These are phyloP conservation scores for Stygiomarasmius scandens DNA, from an alignment of 1,284 basidiomycete species.

Conservation along the genomic window DNA sequence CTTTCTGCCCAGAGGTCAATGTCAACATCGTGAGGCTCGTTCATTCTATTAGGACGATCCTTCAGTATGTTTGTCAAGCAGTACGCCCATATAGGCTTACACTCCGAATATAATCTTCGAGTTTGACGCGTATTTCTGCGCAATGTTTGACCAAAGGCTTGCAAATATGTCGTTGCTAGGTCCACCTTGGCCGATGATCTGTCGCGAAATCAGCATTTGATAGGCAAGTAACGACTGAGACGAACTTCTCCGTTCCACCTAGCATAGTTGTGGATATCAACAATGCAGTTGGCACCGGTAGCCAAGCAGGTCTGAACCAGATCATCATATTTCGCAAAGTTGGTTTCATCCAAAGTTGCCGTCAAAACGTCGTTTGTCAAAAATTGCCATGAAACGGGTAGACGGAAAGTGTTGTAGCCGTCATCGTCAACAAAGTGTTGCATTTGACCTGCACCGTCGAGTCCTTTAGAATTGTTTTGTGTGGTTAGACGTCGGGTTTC, in stretches of 20 bases:
- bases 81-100: too few relatives aligned
- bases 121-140: constrained; percentile 51
- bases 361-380: constrained; percentile 44
- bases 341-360: constrained; percentile 45
- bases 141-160: constrained; percentile 53
- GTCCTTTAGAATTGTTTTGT: constrained; percentile 19
- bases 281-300: constrained; percentile 46
- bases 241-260: constrained; percentile 48
- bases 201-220: too few relatives aligned
- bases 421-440: constrained; percentile 54
- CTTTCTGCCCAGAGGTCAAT: constrained; percentile 46
- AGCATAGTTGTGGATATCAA: constrained; percentile 65
- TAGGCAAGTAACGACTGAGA: too few relatives aligned
- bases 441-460: constrained; percentile 56
- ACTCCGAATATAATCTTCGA: constrained; percentile 57
- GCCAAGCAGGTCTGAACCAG: constrained; percentile 48
- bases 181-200: constrained; percentile 65
- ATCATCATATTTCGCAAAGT: constrained; percentile 52
- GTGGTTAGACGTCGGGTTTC: not conserved
- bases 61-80: not conserved
- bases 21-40: constrained; percentile 56
- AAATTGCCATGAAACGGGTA: constrained; percentile 62
- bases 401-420: constrained; percentile 53
- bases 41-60: constrained; percentile 41
- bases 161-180: constrained; percentile 60